A percentile compares a stretch with the other conserved stretches of the same genome.
Conservation (phyloP, 2,329 filamentous ascomycete genomes). For the Aspergillus ruber region DNA sequence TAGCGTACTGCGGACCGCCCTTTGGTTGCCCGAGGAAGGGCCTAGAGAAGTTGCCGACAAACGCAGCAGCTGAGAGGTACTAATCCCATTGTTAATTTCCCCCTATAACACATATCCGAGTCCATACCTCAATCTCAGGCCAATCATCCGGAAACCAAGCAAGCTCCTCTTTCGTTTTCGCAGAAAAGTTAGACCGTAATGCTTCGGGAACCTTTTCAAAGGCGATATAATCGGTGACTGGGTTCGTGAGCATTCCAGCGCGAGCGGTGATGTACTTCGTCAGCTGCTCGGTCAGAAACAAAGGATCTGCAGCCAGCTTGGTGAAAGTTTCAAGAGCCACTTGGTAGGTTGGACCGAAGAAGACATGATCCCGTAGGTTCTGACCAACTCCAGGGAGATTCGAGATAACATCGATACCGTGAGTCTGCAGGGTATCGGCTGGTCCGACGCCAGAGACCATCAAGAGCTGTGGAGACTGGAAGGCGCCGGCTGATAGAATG, state of each 20-base stretch:
- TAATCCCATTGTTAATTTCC: too few species aligned
- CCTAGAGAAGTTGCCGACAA: conserved; percentile 22
- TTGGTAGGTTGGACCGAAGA: conserved; percentile 23
- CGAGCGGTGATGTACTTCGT: conserved; percentile 12
- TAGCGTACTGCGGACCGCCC: conserved; percentile 20
- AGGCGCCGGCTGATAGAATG: conserved; percentile 47
- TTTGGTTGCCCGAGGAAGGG: conserved; percentile 16
- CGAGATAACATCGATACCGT: conserved; percentile 20
- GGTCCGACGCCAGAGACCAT: conserved; percentile 49
- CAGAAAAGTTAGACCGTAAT: conserved; percentile 14
- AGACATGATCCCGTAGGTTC: conserved; percentile 31
- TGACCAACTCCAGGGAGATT: conserved; percentile 31
- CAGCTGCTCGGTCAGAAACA: conserved; percentile 11
- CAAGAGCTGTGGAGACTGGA: conserved; percentile 50
- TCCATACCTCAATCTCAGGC: conserved; percentile 31
- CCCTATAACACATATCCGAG: not conserved
- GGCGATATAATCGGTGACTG: conserved; percentile 21
- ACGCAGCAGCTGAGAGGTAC: conserved; percentile 23
- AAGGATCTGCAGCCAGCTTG: conserved; percentile 9
- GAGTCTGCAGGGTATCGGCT: conserved; percentile 12
- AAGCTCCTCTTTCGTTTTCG: conserved; percentile 13
- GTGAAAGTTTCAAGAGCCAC: conserved; percentile 21
- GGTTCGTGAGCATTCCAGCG: conserved; percentile 22
- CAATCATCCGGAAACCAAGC: conserved; percentile 29
- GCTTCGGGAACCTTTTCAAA: conserved; percentile 27